Conservation (phyloP, 2,329 filamentous ascomycete genomes). For the Chaetomiaceae sp. region DNA sequence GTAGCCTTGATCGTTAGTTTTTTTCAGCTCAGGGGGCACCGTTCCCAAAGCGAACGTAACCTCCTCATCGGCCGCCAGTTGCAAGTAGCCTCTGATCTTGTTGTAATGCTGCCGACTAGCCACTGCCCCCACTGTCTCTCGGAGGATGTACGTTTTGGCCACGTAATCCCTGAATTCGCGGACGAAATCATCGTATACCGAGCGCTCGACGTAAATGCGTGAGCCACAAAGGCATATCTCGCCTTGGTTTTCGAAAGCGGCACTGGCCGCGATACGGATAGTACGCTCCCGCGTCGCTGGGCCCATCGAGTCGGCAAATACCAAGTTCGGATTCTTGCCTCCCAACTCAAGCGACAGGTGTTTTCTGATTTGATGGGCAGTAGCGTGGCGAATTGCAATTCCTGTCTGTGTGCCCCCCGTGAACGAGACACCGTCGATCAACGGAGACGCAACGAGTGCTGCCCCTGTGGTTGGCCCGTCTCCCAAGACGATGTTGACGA, state of each 20-base stretch:
- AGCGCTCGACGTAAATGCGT: slow-evolving; percentile 48
- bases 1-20: slow-evolving; percentile 23
- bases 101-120: slow-evolving; percentile 29
- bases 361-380: slow-evolving; percentile 32
- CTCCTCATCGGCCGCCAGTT: slow-evolving; percentile 25
- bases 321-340: slow-evolving; percentile 49
- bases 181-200: slow-evolving; percentile 40
- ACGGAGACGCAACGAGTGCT: slow-evolving; percentile 27
- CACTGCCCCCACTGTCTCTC: slow-evolving; percentile 29
- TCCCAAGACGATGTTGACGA: slow-evolving; percentile 34
- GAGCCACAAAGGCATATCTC: slow-evolving; percentile 38
- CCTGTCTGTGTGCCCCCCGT: slow-evolving; percentile 34
- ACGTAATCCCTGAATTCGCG: slow-evolving; percentile 25
- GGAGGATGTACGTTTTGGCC: slow-evolving; percentile 21
- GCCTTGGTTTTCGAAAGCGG: slow-evolving; percentile 34
- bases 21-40: slow-evolving; percentile 19
- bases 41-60: slow-evolving; percentile 26
- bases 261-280: slow-evolving; percentile 41
- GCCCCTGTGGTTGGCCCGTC: slow-evolving; percentile 32
- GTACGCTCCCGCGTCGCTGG: slow-evolving; percentile 43
- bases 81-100: slow-evolving; percentile 29
- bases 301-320: slow-evolving; percentile 46
- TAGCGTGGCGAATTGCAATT: slow-evolving; percentile 31
- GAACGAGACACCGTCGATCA: slow-evolving; percentile 32
- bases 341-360: slow-evolving; percentile 36